Evolutionary conservation across 1,284 basidiomycete genomes (phyloP).

Genomic region (Serendipita sp.): DNA sequence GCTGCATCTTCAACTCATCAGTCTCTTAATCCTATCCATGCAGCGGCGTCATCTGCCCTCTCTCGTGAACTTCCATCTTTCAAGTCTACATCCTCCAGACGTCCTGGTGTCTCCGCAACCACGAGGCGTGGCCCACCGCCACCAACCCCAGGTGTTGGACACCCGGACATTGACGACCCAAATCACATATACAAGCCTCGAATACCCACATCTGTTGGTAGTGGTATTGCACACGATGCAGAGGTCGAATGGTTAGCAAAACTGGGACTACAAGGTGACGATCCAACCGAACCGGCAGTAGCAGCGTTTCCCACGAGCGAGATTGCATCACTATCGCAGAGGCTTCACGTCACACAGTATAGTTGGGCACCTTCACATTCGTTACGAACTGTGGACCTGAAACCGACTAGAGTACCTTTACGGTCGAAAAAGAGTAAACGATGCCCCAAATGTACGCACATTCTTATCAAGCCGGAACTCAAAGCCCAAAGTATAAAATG

Average conservation of each 20-base stretch:
- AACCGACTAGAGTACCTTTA: slow-evolving; percentile 78
- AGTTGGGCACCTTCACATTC: not conserved
- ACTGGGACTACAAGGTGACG: not conserved
- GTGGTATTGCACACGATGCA: not conserved
- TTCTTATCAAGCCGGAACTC: slow-evolving; percentile 94
- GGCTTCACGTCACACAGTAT: not conserved
- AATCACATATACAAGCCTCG: not conserved
- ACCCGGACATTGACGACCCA: not conserved
- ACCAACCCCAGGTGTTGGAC: not conserved
- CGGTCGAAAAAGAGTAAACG: slow-evolving; percentile 90
- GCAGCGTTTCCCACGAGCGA: not conserved
- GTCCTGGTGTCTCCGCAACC: not conserved
- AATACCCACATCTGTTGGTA: not conserved
- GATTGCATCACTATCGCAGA: not conserved
- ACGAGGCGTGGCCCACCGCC: not conserved
- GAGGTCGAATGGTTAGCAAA: not conserved
- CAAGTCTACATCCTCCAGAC: not conserved
- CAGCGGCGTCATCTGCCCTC: slow-evolving; percentile 70
- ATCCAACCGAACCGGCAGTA: not conserved
- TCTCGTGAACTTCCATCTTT: slow-evolving; percentile 41
- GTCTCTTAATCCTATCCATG: slow-evolving; percentile 61
- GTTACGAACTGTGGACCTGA: slow-evolving; percentile 34
- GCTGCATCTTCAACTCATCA: slow-evolving; percentile 15
- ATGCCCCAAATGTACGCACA: slow-evolving; percentile 86
- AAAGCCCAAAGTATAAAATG: slow-evolving; percentile 86